A percentile compares a stretch with the other conserved stretches of the same genome.
Conservation (phyloP, 1,139 yeast species). For the Zygoascus meyerae region DNA sequence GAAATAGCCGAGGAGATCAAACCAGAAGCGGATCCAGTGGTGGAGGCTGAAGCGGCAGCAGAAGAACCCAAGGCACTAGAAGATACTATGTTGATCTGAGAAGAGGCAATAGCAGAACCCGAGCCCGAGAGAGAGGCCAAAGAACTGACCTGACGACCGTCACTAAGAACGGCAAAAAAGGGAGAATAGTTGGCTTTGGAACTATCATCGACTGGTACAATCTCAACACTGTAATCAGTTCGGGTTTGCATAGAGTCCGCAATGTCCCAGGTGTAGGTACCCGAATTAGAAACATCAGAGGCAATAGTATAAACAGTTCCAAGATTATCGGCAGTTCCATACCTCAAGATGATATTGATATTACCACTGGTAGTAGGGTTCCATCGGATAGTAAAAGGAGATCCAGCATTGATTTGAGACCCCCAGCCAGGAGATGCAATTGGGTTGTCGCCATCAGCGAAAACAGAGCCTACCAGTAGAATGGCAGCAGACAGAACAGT, state of each 20-base stretch:
- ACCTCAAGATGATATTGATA: slow-evolving; percentile 29
- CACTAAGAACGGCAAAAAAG: slow-evolving; percentile 29
- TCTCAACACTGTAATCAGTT: slow-evolving; percentile 34
- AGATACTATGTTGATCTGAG: slow-evolving; percentile 1
- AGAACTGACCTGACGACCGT: slow-evolving; percentile 18
- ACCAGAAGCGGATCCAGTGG: slow-evolving; percentile 16
- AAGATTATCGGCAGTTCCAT: slow-evolving; percentile 27
- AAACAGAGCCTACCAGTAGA: slow-evolving; percentile 25
- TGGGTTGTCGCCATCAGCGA: slow-evolving; percentile 26
- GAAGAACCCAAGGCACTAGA: slow-evolving; percentile 9
- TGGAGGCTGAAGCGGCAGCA: slow-evolving; percentile 14
- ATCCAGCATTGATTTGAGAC: slow-evolving; percentile 27
- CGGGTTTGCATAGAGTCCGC: slow-evolving; percentile 22
- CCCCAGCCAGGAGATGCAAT: slow-evolving; percentile 28
- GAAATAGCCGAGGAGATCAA: slow-evolving; percentile 16
- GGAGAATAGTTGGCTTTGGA: slow-evolving; percentile 28
- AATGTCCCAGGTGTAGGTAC: slow-evolving; percentile 29
- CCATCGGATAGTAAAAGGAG: slow-evolving; percentile 27
- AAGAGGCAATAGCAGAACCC: slow-evolving; percentile 10
- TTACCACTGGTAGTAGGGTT: slow-evolving; percentile 25
- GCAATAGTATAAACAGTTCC: slow-evolving; percentile 27
- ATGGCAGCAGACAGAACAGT: slow-evolving; percentile 11
- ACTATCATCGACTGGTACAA: slow-evolving; percentile 24
- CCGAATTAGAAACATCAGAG: slow-evolving; percentile 27
- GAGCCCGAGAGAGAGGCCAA: slow-evolving; percentile 27